A percentile compares a stretch with the other conserved stretches of the same genome.
Conservation (phyloP, 495 filamentous ascomycete species). For the Friedmanniomyces simplex region DNA sequence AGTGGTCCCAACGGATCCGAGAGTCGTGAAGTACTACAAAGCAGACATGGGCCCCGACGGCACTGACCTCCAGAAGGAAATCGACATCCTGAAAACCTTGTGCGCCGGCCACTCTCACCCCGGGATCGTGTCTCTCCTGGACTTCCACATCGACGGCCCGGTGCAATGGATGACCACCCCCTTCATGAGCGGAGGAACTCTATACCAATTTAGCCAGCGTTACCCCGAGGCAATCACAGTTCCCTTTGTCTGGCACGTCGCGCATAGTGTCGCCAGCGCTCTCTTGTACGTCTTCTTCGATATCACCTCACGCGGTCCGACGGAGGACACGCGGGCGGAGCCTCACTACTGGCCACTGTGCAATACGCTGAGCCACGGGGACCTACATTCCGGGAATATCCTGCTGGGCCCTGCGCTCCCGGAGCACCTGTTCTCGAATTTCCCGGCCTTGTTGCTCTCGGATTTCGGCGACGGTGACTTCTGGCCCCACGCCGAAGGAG, state of each 20-base stretch:
- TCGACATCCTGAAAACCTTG: neutral
- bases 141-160: neutral
- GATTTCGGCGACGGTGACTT: too few relatives aligned
- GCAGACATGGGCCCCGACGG: neutral
- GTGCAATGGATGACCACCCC: neutral
- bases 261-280: neutral
- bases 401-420: neutral
- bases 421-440: neutral
- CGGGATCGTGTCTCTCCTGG: neutral
- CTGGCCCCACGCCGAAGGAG: too few relatives aligned
- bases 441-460: neutral
- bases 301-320: neutral
- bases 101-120: neutral
- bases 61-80: neutral
- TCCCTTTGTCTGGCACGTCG: neutral
- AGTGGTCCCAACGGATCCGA: too few relatives aligned
- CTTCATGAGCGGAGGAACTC: neutral
- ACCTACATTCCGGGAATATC: neutral
- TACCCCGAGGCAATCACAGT: neutral
- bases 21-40: slow-evolving; percentile 1
- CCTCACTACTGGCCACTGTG: neutral
- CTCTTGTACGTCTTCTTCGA: neutral
- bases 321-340: neutral
- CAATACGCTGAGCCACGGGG: neutral
- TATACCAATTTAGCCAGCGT: neutral